A percentile compares a stretch with the other conserved stretches of the same genome.
Evolutionary conservation across 2,329 filamentous ascomycete species (phyloP).

Genomic region (Cordyceps farinosa): DNA sequence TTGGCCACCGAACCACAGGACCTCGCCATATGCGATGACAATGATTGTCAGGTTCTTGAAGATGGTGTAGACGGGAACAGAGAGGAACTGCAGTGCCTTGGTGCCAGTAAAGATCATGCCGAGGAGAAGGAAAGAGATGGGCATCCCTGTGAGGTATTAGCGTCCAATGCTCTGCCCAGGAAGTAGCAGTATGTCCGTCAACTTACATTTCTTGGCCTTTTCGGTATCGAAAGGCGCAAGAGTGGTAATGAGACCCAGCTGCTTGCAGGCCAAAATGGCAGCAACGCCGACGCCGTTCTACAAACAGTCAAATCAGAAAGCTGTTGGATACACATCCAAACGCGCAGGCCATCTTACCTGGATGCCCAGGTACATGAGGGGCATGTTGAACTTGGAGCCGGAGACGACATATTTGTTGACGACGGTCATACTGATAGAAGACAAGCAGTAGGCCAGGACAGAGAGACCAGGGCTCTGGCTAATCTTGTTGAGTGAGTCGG

Average conservation of each 20-base stretch:
- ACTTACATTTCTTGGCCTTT: slow-evolving; percentile 81
- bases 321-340: not conserved
- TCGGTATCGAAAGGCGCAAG: slow-evolving; percentile 73
- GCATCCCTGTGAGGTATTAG: slow-evolving; percentile 63
- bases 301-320: slow-evolving; percentile 20
- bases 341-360: slow-evolving; percentile 58
- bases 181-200: not conserved
- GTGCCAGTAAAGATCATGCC: slow-evolving; percentile 95
- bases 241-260: slow-evolving; percentile 72
- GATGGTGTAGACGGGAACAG: slow-evolving; percentile 92
- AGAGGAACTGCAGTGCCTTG: slow-evolving; percentile 86
- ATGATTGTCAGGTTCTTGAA: slow-evolving; percentile 98
- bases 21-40: slow-evolving; percentile 89
- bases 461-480: slow-evolving; percentile 45
- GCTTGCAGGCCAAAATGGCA: slow-evolving; percentile 75
- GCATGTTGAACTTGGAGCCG: slow-evolving; percentile 80
- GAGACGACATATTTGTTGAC: slow-evolving; percentile 95
- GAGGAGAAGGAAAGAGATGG: slow-evolving; percentile 83
- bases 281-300: slow-evolving; percentile 81
- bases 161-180: no score
- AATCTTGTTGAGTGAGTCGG: slow-evolving; percentile 17
- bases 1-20: slow-evolving; percentile 88
- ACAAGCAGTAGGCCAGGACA: slow-evolving; percentile 79
- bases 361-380: slow-evolving; percentile 82
- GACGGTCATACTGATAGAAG: slow-evolving; percentile 93